Evolutionary conservation across 2,329 filamentous ascomycete genomes (phyloP), one percentile per base, ranked within the genome.

Genomic region (Fusarium pininemorale): DNA sequence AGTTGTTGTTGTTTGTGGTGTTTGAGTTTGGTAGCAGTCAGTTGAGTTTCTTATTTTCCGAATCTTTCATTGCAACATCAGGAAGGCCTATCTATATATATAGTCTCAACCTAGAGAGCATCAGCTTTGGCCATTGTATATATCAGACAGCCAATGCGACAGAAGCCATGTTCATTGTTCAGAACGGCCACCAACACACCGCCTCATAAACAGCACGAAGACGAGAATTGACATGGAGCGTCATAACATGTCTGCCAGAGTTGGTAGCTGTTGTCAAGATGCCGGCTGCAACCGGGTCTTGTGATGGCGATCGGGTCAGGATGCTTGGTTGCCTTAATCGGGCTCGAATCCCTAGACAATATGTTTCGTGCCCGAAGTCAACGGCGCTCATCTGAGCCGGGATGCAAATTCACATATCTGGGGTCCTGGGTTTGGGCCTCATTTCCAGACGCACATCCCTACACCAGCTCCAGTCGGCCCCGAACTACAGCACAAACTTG

Each of bases 221-320:
- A 39, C 32, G 38, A 47, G 28, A 61, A 41, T 66, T 45, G 54
- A 53, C 30, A 60, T 47, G 50, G 41, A 42, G 55, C 47, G 68
- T 63, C 60, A 59, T 70, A 66, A 41, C 47, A 50, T 57, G 64
- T 54, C 53, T 55, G 57, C 54, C 50, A 69, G 56, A 74, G 67
- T 57, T 69, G 64, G 60, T 76, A 67, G 68, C 68, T 45, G 62
- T 56, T 65, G 66, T 67, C 72, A 69, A 69, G 62, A 51, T 63
- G 56, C 71, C 69, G 61, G 63, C 67, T 69, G 72, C 65, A 72
- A 55, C 53, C 61, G 62, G 74, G 65, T 67, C 69, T 74, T 67
- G 75, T 73, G 72, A 75, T 72, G 72, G 55, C 63, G 55, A 72
- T 63, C 45, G 48, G 56, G 28, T 50, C 69, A 72, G 72, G 72